Evolutionary conservation across 768 basidiomycete genomes (phyloP).

Genomic region (Trametes cingulata): DNA sequence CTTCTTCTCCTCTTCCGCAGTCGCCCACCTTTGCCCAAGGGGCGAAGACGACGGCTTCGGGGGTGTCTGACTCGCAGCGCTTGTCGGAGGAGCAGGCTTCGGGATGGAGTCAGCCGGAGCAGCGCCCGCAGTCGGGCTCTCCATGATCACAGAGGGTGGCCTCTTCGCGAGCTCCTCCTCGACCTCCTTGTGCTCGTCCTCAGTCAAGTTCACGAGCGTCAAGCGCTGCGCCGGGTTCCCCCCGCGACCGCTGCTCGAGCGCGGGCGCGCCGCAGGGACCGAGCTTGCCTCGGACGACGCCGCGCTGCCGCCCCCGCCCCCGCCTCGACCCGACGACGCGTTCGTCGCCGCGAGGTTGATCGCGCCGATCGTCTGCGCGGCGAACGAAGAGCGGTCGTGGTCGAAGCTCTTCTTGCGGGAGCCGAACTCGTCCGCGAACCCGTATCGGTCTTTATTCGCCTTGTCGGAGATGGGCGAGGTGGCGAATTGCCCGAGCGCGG

Average conservation of each 20-base stretch:
- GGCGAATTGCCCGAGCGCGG: slow-evolving; percentile 31
- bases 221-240: slow-evolving; percentile 32
- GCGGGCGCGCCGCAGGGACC: slow-evolving; percentile 28
- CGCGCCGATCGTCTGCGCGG: slow-evolving; percentile 28
- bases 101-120: background rate
- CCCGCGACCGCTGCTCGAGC: slow-evolving; percentile 30
- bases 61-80: background rate
- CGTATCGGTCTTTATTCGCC: slow-evolving; percentile 21
- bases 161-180: slow-evolving; percentile 14
- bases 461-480: slow-evolving; percentile 30
- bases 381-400: background rate
- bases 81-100: background rate
- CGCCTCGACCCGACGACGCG: background rate
- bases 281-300: slow-evolving; percentile 15
- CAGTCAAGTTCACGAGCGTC: slow-evolving; percentile 44
- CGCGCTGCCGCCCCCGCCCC: slow-evolving; percentile 1
- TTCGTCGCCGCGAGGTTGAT: slow-evolving; percentile 6
- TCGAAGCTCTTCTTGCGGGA: slow-evolving; percentile 21
- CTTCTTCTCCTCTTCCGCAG: slow-evolving; percentile 50
- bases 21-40: slow-evolving; percentile 22
- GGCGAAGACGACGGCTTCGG: background rate
- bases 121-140: slow-evolving; percentile 5
- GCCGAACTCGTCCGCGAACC: slow-evolving; percentile 30
- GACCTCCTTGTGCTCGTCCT: slow-evolving; percentile 47
- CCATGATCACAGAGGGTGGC: slow-evolving; percentile 11